Base-by-base conservation (phyloP, 495 filamentous ascomycete genomes). In the Penicillium maclennaniae region DNA sequence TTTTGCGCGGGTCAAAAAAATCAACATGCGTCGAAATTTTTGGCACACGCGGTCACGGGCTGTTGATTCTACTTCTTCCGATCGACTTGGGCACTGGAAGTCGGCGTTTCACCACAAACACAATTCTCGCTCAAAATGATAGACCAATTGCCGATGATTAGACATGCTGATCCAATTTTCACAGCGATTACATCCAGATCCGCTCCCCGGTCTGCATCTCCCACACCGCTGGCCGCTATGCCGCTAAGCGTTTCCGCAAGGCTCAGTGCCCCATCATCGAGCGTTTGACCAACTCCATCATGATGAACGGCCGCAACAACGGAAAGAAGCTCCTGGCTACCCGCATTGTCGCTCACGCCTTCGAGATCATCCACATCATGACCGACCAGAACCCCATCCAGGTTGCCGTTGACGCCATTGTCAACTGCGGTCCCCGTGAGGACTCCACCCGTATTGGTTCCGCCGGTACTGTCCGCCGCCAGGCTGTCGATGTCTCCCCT, bases 251-350 rank as follows among this genome's bases (percentile, higher is more conserved):
- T 66, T 99, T 99, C 90, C 87, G 93, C 80, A 99, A 99, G 85
- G 92, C 95, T 71, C 92, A 97, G 85, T 97, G 93, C 87, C 93
- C 93, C 63, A 97, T 99, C 84, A 96, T 99, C 67, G 93, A 99
- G 88, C 92, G 93, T 73, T 87, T 99, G 55, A 97, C 95, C 80
- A 99, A 99, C 85, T 97, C 93, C 23, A 85, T 99, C 65, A 99
- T 99, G 93, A 97, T 97, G 95, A 96, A 99, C 84, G 93, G 93
- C 72, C 95, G 93, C 78, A 99, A 99, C 87, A 97, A 95, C 88
- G 93, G 93, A 79, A 99, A 99, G 87, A 99, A 99, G 89, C 87
- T 97, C 60, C 95, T 95, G 90, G 95, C 93, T 71, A 91, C 97
- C 74, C 91, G 93, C 75, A 99, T 99, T 59, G 92, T 99, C 68